Evolutionary conservation across 2,329 filamentous ascomycete genomes (phyloP), one percentile per base, ranked within the genome.

Genomic region (Cytospora mali): DNA sequence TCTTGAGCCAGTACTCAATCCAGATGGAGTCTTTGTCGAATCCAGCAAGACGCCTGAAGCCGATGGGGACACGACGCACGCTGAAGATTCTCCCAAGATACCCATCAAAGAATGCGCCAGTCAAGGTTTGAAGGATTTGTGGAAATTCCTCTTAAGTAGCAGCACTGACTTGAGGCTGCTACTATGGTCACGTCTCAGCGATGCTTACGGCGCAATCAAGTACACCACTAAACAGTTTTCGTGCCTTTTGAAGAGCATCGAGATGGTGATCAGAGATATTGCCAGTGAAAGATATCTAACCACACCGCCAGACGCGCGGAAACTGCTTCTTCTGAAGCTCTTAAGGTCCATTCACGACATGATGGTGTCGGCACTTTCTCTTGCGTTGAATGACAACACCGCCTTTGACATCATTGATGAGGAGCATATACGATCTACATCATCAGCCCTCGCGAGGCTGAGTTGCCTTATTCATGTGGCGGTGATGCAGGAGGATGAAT

Each of bases 151-250:
- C 4, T 84, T 90, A 58, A 88, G 85, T 54, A 93, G 92, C 50
- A 92, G 89, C 71, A 90, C 93, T 1, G 92, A 93, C 58, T 79
- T 98, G 56, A 88, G 92, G 39, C 79, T 98, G 1, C 93, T 95
- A 67, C 80, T 99, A 1, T 99, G 95, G 95, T 89, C 90, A 66
- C 88, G 92, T 56, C 83, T 99, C n/a, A 88, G 92, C 42, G 90
- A 95, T 67, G 94, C 95, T 0, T 99, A 99, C 71, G 84, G 88
- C 58, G 85, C 84, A 9, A 96, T 99, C 65, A 85, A 90, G 9
- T 97, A 97, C 70, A 79, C 86, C 0, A 93, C 94, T 0, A 97
- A 97, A 74, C 88, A 95, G 16, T 87, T 97, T 31, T 96, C 91
- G 0, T 98, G 93, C 74, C 86, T 91, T 64, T 80, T 99, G 31